phyloP scores from a whole-genome alignment of 1,139 yeast genomes.

The Waltiozyma sp. region DNA sequence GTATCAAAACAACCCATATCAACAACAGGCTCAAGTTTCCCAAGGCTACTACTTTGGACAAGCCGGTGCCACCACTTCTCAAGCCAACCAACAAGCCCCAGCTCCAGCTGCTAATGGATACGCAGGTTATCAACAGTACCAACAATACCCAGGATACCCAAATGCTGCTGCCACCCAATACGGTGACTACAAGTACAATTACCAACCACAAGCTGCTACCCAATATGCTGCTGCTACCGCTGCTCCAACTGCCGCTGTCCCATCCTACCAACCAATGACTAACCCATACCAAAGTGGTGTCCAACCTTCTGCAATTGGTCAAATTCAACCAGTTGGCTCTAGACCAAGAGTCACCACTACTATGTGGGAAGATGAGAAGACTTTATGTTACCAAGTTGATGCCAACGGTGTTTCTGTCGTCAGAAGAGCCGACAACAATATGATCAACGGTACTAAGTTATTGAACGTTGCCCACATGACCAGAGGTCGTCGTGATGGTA shows the following conservation, averaged over 20 bases:
- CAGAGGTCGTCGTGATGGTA: conserved; percentile 91
- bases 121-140: neutral
- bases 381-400: conserved; percentile 90
- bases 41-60: neutral
- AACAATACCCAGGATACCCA: neutral
- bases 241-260: neutral
- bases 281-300: neutral
- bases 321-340: conserved; percentile 47
- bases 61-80: conserved; percentile 8
- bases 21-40: neutral
- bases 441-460: conserved; percentile 91
- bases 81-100: conserved; percentile 1
- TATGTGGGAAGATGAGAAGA: conserved; percentile 95
- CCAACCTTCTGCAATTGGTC: conserved; percentile 26
- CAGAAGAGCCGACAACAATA: conserved; percentile 82
- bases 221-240: neutral
- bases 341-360: conserved; percentile 89
- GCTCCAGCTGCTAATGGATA: neutral
- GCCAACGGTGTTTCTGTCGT: conserved; percentile 88
- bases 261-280: neutral
- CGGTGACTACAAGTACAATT: neutral
- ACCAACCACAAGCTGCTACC: conserved; percentile 3
- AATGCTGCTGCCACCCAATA: conserved; percentile 1
- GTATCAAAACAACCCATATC: neutral
- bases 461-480: conserved; percentile 92